Base-by-base conservation (phyloP, 2,329 filamentous ascomycete species). In the Paecilomyces dactylethromorphus region DNA sequence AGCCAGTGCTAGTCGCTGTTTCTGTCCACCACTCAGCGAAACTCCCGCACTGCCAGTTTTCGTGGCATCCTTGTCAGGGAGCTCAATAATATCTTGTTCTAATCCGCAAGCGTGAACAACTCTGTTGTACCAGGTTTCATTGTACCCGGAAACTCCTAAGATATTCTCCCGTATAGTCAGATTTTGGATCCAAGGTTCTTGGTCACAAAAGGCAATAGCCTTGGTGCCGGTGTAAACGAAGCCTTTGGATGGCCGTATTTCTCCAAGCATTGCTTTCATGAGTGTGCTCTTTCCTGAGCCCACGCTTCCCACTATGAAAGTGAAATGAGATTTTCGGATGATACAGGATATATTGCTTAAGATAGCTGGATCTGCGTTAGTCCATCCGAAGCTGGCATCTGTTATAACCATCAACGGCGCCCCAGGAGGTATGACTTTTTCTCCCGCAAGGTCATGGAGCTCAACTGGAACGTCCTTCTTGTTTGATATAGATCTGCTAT, bases 1-100 rank as follows among this genome's bases (percentile, higher is more conserved):
- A 1, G 73, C 73, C 15, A 75, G 50, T 35, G 59, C 62, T 32
- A 70, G 29, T 13, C 68, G 62, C 45, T 65, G 61, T 56, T 65
- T 67, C 54, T 71, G 69, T 2, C 69, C 70, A 12, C 70, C 70
- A 58, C 65, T 68, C 31, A 71, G 55, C 8, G 59, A 58, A 3
- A 65, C 60, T 1, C 69, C 70, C 13, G 60, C 62, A 35, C 53
- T 64, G 3, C 69, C 69, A 11, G 68, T 60, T 15, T 58, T 33
- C 4, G 63, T 67, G 21, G 60, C 29, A 58, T 70, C 68, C 3
- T 66, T 63, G 3, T 60, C 11, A 1, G 63, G 60, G 6, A 71
- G 56, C 2, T 35, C 29, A 0, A 39, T 45, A 7, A 72, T 33
- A 56, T 72, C 70, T n/a, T 63, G 53, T 8, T 55, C 33, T n/a